A percentile compares a stretch with the other conserved stretches of the same genome.
phyloP scores from a whole-genome alignment of 768 basidiomycete genomes.

The Austroboletus festivus region DNA sequence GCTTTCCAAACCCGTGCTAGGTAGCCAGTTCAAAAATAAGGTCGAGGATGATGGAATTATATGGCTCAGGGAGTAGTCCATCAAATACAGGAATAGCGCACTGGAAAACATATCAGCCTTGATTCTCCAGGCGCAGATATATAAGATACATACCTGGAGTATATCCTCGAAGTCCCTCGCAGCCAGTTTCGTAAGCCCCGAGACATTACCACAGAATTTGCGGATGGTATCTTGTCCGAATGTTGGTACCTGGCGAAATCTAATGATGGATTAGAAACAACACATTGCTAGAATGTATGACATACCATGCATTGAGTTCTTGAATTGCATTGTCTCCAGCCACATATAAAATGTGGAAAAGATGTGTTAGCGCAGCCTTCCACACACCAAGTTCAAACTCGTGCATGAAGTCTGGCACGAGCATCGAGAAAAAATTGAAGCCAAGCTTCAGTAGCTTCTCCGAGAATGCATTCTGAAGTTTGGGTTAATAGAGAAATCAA shows the following conservation, averaged over 20 bases:
- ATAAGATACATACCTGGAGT: conserved; percentile 24
- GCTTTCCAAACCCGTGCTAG: conserved; percentile 30
- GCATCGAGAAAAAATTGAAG: conserved; percentile 26
- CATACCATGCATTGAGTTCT: conserved; percentile 27
- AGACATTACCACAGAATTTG: conserved; percentile 31
- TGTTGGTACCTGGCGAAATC: conserved; percentile 19
- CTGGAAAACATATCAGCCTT: conserved; percentile 8
- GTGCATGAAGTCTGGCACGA: conserved; percentile 33
- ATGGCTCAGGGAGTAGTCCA: conserved; percentile 21
- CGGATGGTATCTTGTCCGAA: conserved; percentile 35
- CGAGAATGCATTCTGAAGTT: conserved; percentile 33
- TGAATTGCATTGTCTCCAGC: conserved; percentile 11
- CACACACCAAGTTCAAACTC: conserved; percentile 36
- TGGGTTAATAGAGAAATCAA: background rate
- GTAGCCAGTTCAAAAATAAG: conserved; percentile 18
- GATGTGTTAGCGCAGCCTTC: conserved; percentile 17
- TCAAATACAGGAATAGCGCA: conserved; percentile 36
- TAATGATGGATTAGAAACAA: background rate
- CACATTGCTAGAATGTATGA: background rate
- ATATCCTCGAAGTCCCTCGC: conserved; percentile 40
- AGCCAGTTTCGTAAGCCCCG: conserved; percentile 33
- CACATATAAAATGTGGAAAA: background rate
- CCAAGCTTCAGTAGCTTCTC: conserved; percentile 12
- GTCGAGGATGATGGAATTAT: conserved; percentile 14
- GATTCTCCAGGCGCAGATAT: background rate